A percentile compares a stretch with the other conserved stretches of the same genome.
These are phyloP conservation scores for Martensiomyces pterosporus DNA, from an alignment of 192 early-diverging fungal genomes.

Conservation along the genomic window DNA sequence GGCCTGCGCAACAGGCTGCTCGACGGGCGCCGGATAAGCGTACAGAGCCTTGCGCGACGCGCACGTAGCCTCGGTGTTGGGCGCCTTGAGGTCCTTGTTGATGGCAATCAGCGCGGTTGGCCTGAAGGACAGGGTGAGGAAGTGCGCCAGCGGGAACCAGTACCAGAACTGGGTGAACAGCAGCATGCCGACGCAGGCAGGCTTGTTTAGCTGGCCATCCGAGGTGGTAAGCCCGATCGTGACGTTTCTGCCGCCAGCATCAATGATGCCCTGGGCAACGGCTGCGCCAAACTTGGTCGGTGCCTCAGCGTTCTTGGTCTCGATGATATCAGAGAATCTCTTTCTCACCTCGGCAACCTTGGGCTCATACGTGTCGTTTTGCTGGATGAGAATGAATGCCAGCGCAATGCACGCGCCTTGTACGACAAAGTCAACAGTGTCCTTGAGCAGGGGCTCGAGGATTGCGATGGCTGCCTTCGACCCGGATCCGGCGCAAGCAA, in stretches of 20 bases:
- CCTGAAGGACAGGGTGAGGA: slow-evolving; percentile 88
- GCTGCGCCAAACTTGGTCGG: slow-evolving; percentile 95
- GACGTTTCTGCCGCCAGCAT: slow-evolving; percentile 97
- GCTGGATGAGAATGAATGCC: slow-evolving; percentile 95
- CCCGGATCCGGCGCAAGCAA: slow-evolving; percentile 95
- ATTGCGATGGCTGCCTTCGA: slow-evolving; percentile 86
- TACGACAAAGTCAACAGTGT: slow-evolving; percentile 94
- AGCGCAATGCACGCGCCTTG: slow-evolving; percentile 94
- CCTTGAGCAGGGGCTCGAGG: slow-evolving; percentile 96
- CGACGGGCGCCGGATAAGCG: slow-evolving; percentile 86
- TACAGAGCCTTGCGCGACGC: slow-evolving; percentile 84
- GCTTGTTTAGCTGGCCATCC: slow-evolving; percentile 87
- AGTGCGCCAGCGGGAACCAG: slow-evolving; percentile 98
- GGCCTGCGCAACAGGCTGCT: slow-evolving; percentile 56
- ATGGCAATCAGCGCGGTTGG: slow-evolving; percentile 96
- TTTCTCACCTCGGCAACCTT: slow-evolving; percentile 84
- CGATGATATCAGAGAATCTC: slow-evolving; percentile 82
- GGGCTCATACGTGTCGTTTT: slow-evolving; percentile 79
- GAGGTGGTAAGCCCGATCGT: slow-evolving; percentile 85
- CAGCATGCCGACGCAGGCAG: slow-evolving; percentile 97
- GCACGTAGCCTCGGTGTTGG: slow-evolving; percentile 82
- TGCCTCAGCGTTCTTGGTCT: slow-evolving; percentile 87
- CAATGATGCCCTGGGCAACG: slow-evolving; percentile 94
- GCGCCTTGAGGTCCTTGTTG: slow-evolving; percentile 80
- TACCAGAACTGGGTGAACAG: slow-evolving; percentile 99